Evolutionary conservation across 345 rosid species (phyloP).

Genomic region (Arabis hirsuta): DNA sequence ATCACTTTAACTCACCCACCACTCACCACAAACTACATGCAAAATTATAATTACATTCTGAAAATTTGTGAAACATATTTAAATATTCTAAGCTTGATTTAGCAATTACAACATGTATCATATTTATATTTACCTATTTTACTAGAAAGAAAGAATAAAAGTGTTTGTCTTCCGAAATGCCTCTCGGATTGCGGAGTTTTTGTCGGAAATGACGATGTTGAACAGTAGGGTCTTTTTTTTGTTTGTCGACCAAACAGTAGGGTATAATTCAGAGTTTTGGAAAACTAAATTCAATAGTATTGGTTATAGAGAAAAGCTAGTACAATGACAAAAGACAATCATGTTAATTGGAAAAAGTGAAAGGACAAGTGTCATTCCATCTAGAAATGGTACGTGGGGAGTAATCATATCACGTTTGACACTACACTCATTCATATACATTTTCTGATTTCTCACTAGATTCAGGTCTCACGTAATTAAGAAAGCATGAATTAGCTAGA

Average conservation of each 20-base stretch:
- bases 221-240: not conserved
- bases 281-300: not conserved
- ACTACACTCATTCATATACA: conserved; percentile 10
- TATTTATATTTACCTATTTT: too few relatives aligned
- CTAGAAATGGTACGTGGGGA: conserved; percentile 50
- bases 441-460: conserved; percentile 7
- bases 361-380: conserved; percentile 68
- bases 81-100: too few relatives aligned
- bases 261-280: conserved; percentile 6
- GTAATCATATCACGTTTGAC: conserved; percentile 66
- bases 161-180: not conserved
- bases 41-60: too few relatives aligned
- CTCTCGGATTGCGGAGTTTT: not conserved
- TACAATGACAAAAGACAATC: conserved; percentile 43
- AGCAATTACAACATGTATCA: too few relatives aligned
- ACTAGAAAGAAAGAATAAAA: too few relatives aligned
- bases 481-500: not conserved
- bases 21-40: too few relatives aligned
- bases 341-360: conserved; percentile 47
- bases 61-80: too few relatives aligned
- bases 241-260: not conserved
- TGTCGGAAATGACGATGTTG: conserved; percentile 19
- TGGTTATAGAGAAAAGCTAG: conserved; percentile 16
- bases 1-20: too few relatives aligned
- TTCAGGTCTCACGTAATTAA: not conserved